Base-by-base conservation (phyloP, 208 protist species). In the Leishmania martiniquensis region DNA sequence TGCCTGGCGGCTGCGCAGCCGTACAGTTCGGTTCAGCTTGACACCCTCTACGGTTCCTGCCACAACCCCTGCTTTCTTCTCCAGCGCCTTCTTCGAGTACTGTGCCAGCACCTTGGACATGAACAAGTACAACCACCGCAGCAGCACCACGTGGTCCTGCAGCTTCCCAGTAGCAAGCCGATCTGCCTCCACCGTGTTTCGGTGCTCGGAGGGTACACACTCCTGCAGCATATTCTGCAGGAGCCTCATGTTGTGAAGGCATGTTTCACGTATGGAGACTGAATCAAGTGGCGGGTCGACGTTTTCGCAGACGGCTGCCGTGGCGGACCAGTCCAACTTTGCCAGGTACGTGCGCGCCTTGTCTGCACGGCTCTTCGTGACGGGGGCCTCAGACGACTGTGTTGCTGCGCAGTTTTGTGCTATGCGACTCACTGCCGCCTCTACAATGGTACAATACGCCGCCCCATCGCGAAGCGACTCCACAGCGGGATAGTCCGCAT, bases 401-500 rank as follows among this genome's bases (percentile, higher is more conserved):
- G 85, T 72, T 67, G 75, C 72, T 4, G 57, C 65, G 57, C 85
- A 91, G 68, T 95, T 95, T 45, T 92, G 81, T 6, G 90, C 85
- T 39, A 94, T 89, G 54, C 90, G 88, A 69, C 63, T 85, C 5
- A 87, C 76, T 25, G 90, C 82, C 34, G 93, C 93, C 74, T 97
- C 91, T 32, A 95, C 72, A 54, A 95, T 74, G 32, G 91, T 94
- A 77, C 88, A 95, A 79, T 97, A 97, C 4, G 93, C 91, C 0
- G 87, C 90, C 1, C 91, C 91, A 72, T 97, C 93, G 60, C 93
- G 90, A 15, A 97, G 69, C 25, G 89, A 95, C 75, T 94, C 91
- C 32, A 97, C 86, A 1, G 89, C 82, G 3, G 93, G 93, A 57
- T 97, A 97, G 42, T 93, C 84, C 13, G 91, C 73, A 44, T 83